Conservation (phyloP, 1,284 basidiomycete species). For the Cryptococcus wingfieldii region DNA sequence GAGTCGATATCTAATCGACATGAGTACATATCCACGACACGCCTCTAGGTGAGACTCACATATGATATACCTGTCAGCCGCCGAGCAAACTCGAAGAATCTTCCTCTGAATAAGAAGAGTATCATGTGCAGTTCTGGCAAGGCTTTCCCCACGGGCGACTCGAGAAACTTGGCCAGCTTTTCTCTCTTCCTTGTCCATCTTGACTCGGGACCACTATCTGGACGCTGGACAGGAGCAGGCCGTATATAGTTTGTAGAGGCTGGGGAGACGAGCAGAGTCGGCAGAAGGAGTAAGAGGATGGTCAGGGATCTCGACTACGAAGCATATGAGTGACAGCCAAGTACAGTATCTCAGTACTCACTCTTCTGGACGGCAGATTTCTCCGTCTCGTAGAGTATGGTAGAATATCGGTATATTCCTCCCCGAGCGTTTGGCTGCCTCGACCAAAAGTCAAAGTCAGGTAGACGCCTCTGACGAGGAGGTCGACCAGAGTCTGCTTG, state of each 20-base stretch:
- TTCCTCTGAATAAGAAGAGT: conserved; percentile 72
- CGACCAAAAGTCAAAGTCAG: conserved; percentile 70
- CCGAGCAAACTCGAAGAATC: conserved; percentile 70
- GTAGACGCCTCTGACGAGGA: conserved; percentile 67
- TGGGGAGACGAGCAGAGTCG: conserved; percentile 54
- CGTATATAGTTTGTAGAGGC: conserved; percentile 50
- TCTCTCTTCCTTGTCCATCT: conserved; percentile 2
- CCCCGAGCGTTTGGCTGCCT: conserved; percentile 79
- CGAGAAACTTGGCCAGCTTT: conserved; percentile 20
- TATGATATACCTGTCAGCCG: conserved; percentile 68
- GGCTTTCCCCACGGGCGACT: conserved; percentile 33
- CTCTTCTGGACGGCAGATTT: conserved; percentile 20
- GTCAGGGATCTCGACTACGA: conserved; percentile 56
- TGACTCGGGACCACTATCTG: not conserved
- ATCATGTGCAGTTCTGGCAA: conserved; percentile 69
- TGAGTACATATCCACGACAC: not conserved
- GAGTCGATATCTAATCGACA: conserved; percentile 61
- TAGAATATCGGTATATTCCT: conserved; percentile 87
- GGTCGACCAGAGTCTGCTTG: conserved; percentile 74
- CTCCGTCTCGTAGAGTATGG: conserved; percentile 54
- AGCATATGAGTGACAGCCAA: not conserved
- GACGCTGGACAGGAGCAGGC: not conserved
- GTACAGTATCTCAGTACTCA: conserved; percentile 6
- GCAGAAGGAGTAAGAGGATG: conserved; percentile 59
- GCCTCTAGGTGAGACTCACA: conserved; percentile 52